Evolutionary conservation across 768 basidiomycete species (phyloP).

Genomic region (Holtermannia corniformis): DNA sequence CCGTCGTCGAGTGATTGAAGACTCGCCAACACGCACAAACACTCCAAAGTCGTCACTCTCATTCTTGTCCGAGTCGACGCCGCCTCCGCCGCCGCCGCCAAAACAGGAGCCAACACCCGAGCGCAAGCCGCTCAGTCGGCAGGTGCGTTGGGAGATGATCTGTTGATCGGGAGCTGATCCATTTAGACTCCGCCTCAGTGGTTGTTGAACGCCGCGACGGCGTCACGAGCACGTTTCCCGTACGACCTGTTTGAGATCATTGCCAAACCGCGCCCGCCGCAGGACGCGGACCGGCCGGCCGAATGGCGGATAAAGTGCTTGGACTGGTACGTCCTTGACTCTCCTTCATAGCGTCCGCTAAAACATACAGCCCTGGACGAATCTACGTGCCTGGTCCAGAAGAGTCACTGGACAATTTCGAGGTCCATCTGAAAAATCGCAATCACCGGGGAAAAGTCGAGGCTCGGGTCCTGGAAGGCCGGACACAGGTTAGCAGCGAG

Average conservation of each 20-base stretch:
- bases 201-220: constrained; percentile 56
- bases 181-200: constrained; percentile 53
- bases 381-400: constrained; percentile 84
- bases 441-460: constrained; percentile 39
- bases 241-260: constrained; percentile 76
- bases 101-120: background rate
- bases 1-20: background rate
- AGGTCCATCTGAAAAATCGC: constrained; percentile 63
- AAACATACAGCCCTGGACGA: constrained; percentile 45
- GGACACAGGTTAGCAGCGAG: too few species aligned
- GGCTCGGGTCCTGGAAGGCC: too few species aligned
- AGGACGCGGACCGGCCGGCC: constrained; percentile 46
- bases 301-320: constrained; percentile 96
- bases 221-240: constrained; percentile 61
- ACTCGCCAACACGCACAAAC: background rate
- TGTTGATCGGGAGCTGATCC: too few species aligned
- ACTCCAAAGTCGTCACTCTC: background rate
- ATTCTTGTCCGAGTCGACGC: background rate
- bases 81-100: constrained; percentile 3
- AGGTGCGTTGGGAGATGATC: too few species aligned
- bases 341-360: background rate
- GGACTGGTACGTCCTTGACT: constrained; percentile 81
- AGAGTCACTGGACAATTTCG: constrained; percentile 78
- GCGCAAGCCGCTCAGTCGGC: background rate
- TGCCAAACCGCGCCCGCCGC: constrained; percentile 50